Evolutionary conservation across 2,329 filamentous ascomycete genomes (phyloP), one percentile per base, ranked within the genome.

Genomic region (Arthrobotrys sinensis): DNA sequence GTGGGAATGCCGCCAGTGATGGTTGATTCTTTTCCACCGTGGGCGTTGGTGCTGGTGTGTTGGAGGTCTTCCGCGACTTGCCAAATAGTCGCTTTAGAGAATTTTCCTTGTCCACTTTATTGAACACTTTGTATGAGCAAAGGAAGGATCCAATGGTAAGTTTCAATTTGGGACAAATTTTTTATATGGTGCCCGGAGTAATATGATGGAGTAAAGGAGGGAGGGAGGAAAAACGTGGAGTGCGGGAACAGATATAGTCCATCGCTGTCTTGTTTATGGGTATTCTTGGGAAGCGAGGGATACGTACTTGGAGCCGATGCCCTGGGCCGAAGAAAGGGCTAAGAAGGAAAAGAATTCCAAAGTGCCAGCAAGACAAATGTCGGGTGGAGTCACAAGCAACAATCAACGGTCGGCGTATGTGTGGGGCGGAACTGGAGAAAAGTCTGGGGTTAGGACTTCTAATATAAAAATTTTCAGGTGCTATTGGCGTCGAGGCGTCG

Each of bases 401-500:
- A 68, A 45, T 69, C 64, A 68, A 60, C 57, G 72, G 24, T 76
- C 72, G 64, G 72, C 64, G 72, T 76, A 57, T 64, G 64, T 76
- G 72, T 76, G 72, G 72, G 72, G 72, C 72, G 64, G 64, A 70
- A 55, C 63, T 67, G 70, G 65, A 76, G 68, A 65, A 69, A 68
- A 69, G 72, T 76, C 72, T 69, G 64, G 72, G 72, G 72, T 76
- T 65, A 55, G 57, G 72, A 57, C 65, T 48, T 68, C 64, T 65
- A 68, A 76, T 76, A 76, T 76, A 76, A 76, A 76, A 69, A 68
- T 65, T 69, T 76, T 69, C 72, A 76, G 65, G 55, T 63, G 52
- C 34, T 53, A 67, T 60, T 53, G 53, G 64, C 62, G 62, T 72
- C 34, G 34, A 45, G 45, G 64, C 48, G 72, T 65, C 55, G 38